Evolutionary conservation across 805 yeast genomes (phyloP), one percentile per base, ranked within the genome.

Genomic region (Yarrowia sp.): DNA sequence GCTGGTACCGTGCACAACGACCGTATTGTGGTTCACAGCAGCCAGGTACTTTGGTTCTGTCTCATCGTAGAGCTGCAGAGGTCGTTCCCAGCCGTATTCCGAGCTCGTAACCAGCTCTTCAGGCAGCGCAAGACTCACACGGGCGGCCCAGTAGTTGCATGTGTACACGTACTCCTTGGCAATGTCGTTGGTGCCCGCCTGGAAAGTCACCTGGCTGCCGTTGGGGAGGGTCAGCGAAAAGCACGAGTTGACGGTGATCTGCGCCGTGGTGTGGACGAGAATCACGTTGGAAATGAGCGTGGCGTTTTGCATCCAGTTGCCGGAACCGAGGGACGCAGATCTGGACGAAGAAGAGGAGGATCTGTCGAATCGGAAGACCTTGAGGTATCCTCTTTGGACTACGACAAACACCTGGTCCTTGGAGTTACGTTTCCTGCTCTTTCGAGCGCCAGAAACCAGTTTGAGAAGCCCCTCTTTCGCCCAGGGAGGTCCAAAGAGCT

Each of bases 61-160:
- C 15, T 42, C 46, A 1, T 46, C 44, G 44, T 46, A 61, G 19
- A 39, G 42, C 34, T 46, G 24, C n/a, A 61, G 55, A 6, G 64
- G 64, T 14, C 64, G 8, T 43, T 66, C 77, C 97, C 97, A 92
- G 6, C 97, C 97, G 74, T 87, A 92, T 74, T 92, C 96, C 44
- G 86, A 83, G 64, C 80, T 83, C 1, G 94, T 87, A 1, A 92
- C 86, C 40, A 90, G 82, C 71, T 88, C 86, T 66, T 86, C 87
- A 10, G 80, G 82, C 1, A 97, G 96, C 15, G 90, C 87, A 9
- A 91, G 87, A 9, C 96, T 88, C 44, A 89, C 84, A 70, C 93
- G 84, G 1, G 95, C 90, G 2, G 96, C 91, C 97, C 97, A 92
- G 75, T 90, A 92, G 76, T 92, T 92, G 76, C 95, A 87, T 2